Conservation (phyloP, 345 rosid species). For the Corchorus capsularis region DNA sequence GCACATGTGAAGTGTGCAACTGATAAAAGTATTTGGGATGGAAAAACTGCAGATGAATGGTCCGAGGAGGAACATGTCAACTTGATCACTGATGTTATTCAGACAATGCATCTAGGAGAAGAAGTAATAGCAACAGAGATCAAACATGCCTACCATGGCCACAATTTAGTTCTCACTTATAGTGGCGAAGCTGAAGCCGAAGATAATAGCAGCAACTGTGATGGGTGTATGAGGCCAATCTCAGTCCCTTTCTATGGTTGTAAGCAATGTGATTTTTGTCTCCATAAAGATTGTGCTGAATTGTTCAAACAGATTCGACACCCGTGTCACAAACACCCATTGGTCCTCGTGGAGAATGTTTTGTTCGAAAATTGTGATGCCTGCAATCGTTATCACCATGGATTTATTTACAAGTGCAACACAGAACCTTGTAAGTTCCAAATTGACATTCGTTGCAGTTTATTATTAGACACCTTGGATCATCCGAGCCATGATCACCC, state of each 20-base stretch:
- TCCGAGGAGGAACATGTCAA: background rate
- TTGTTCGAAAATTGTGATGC: background rate
- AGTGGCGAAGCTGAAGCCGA: background rate
- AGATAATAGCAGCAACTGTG: conserved; percentile 1
- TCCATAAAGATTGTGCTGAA: conserved; percentile 29
- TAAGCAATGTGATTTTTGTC: conserved; percentile 19
- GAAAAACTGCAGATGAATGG: background rate
- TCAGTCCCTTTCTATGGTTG: conserved; percentile 16
- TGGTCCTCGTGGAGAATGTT: background rate
- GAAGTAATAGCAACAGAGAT: conserved; percentile 15
- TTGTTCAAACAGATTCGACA: conserved; percentile 20
- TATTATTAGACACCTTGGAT: background rate
- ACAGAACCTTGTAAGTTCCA: background rate
- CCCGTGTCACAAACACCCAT: conserved; percentile 8
- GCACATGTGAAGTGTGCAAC: conserved; percentile 29
- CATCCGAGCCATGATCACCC: conserved; percentile 1
- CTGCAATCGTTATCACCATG: conserved; percentile 9
- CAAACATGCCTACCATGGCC: conserved; percentile 24
- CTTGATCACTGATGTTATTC: background rate
- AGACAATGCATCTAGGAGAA: background rate
- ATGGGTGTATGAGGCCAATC: conserved; percentile 26
- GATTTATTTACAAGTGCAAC: conserved; percentile 17
- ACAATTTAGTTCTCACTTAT: background rate
- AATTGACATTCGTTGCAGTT: background rate
- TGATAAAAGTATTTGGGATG: conserved; percentile 21